A percentile compares a stretch with the other conserved stretches of the same genome.
phyloP scores from a whole-genome alignment of 2,329 filamentous ascomycete genomes.

The Tolypocladium ovalisporum region DNA sequence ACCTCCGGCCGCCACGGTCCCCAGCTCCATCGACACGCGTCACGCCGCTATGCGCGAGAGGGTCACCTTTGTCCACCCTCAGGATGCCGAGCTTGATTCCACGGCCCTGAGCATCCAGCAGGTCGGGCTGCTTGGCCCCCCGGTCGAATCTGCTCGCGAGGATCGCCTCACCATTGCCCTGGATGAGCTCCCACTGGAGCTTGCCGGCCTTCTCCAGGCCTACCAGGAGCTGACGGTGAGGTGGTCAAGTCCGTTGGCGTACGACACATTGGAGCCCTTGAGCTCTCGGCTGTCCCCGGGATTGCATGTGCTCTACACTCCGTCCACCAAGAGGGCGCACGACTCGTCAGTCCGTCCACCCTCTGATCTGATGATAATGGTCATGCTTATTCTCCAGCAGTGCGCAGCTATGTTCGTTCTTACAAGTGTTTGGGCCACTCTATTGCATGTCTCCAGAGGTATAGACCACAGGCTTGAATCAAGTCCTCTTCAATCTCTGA shows the following conservation, averaged over 20 bases:
- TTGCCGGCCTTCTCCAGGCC: constrained; percentile 50
- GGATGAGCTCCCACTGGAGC: constrained; percentile 60
- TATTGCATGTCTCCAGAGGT: constrained; percentile 36
- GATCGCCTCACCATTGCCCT: constrained; percentile 66
- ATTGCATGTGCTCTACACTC: constrained; percentile 70
- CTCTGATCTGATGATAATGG: neutral
- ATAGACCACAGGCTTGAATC: neutral
- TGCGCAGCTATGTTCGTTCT: constrained; percentile 42
- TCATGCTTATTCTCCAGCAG: constrained; percentile 16
- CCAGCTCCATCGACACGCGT: neutral
- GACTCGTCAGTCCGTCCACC: constrained; percentile 8
- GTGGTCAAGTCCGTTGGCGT: constrained; percentile 55
- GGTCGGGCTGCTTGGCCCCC: constrained; percentile 42
- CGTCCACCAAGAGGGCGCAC: constrained; percentile 16
- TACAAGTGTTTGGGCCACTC: constrained; percentile 47
- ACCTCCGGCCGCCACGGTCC: neutral
- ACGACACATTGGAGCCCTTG: constrained; percentile 57
- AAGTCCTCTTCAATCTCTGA: constrained; percentile 2
- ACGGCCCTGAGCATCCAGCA: constrained; percentile 47
- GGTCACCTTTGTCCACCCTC: constrained; percentile 65
- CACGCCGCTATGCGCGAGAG: constrained; percentile 55
- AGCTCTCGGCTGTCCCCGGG: constrained; percentile 67
- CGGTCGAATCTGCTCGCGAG: constrained; percentile 60
- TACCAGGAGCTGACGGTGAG: constrained; percentile 67
- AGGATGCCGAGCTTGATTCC: constrained; percentile 54